phyloP scores from a whole-genome alignment of 306 rosid species.

The Comarum palustre region DNA sequence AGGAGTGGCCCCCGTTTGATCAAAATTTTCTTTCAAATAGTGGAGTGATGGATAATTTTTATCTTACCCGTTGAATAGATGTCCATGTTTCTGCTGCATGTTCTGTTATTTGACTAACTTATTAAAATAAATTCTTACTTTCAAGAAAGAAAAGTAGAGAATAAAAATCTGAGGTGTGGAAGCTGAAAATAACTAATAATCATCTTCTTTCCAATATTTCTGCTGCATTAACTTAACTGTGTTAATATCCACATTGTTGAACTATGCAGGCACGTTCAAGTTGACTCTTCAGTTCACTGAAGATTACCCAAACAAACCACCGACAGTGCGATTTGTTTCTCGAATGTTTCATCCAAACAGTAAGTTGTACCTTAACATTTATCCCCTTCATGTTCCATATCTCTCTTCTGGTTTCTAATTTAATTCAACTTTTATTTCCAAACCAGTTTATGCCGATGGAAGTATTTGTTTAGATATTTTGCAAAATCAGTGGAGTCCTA shows the following conservation, averaged over 20 bases:
- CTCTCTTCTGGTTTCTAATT: conserved; percentile 5
- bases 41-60: background rate
- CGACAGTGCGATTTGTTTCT: conserved; percentile 84
- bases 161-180: background rate
- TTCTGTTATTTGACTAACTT: background rate
- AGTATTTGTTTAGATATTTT: conserved; percentile 94
- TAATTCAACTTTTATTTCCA: background rate
- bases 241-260: background rate
- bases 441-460: conserved; percentile 95
- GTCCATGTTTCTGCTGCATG: no score
- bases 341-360: conserved; percentile 93
- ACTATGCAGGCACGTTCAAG: conserved; percentile 74
- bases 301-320: conserved; percentile 94
- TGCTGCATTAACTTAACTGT: background rate
- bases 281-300: conserved; percentile 80
- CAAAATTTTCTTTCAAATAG: background rate
- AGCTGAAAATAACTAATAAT: background rate
- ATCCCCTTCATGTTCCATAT: background rate
- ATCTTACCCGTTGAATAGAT: background rate
- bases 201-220: background rate
- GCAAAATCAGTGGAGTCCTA: conserved; percentile 98
- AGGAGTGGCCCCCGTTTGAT: background rate
- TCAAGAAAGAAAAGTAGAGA: background rate
- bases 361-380: conserved; percentile 39
- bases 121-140: background rate